These are phyloP conservation scores for Peronospora belbahrii DNA, from an alignment of 352 stramenopile genomes.

Conservation along the genomic window DNA sequence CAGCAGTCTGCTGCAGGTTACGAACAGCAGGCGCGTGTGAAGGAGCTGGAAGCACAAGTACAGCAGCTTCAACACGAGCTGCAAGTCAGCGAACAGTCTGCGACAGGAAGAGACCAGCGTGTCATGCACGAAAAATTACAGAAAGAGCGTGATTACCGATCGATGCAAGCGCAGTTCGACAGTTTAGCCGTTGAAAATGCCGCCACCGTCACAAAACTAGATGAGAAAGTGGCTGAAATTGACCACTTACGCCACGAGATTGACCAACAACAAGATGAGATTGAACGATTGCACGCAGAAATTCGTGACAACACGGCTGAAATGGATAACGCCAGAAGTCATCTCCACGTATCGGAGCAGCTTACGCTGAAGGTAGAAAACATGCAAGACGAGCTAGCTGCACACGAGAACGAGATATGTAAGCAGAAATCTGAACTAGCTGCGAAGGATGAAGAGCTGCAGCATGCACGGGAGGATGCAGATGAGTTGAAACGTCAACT, in stretches of 20 bases:
- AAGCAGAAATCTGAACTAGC: constrained; percentile 28
- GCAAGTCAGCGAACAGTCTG: constrained; percentile 30
- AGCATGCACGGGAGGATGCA: constrained; percentile 10
- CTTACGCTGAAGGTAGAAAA: constrained; percentile 43
- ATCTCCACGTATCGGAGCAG: constrained; percentile 35
- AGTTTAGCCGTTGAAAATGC: constrained; percentile 22
- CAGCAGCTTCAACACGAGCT: constrained; percentile 29
- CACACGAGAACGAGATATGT: constrained; percentile 23
- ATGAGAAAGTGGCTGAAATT: constrained; percentile 23
- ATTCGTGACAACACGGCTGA: constrained; percentile 37
- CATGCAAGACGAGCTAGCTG: constrained; percentile 26
- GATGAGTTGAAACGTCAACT: constrained; percentile 19
- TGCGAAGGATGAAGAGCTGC: constrained; percentile 22
- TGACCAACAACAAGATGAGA: constrained; percentile 12
- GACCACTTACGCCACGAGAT: constrained; percentile 15
- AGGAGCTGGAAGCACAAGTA: constrained; percentile 30
- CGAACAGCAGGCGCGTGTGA: constrained; percentile 14
- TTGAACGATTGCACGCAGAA: constrained; percentile 28
- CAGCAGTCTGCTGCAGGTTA: constrained; percentile 9
- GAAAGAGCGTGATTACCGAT: constrained; percentile 38
- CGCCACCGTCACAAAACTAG: constrained; percentile 14
- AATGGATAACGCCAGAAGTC: constrained; percentile 31
- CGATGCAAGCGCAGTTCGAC: constrained; percentile 28
- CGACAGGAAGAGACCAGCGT: constrained; percentile 35
- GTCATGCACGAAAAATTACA: constrained; percentile 45